Base-by-base conservation (phyloP, 768 basidiomycete genomes). In the Leccinum olivaceopallidum region DNA sequence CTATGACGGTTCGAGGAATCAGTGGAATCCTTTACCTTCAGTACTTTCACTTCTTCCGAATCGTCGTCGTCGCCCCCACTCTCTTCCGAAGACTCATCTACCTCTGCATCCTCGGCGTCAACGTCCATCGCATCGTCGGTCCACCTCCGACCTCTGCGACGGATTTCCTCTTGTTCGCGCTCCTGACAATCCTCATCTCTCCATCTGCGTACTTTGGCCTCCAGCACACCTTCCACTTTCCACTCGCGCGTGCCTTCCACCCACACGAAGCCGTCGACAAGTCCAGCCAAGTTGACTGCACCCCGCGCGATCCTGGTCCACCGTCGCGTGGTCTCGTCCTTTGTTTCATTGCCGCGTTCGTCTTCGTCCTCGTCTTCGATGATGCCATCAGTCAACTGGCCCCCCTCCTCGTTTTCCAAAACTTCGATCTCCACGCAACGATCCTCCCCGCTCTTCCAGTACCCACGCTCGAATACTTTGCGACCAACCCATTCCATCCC, bases 401-500 rank as follows among this genome's bases (percentile, higher is more conserved):
- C 77, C 1, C 71, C 76, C 67, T 91, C 87, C 10, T 80, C 78
- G 57, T 81, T 75, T 56, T 89, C 82, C 53, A 96, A 79, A 1
- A 95, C 87, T 67, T 95, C 94, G 57, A 92, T 80, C 78, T 98
- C 96, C 62, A 76, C 68, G 44, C 78, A 76, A 52, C 82, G 80
- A 59, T 87, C 87, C 55, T 88, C 89, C 34, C 83, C 83, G n/a
- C 79, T 79, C 70, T 89, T 92, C 97, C 97, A 99, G 72, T 89
- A 98, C 0, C 95, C 96, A 44, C 92, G 85, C 72, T 96, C 94
- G 71, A 90, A 98, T 16, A 98, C 87, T 62, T 86, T 85, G 60
- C 93, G 81, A 6, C 92, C 90, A 4, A 93, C 89, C 97, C 97
- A 99, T 66, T 95, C 95, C 88, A 95, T 93, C 1, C 97, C 97